Conservation (phyloP, 306 rosid genomes). For the Ammopiptanthus mongolicus region DNA sequence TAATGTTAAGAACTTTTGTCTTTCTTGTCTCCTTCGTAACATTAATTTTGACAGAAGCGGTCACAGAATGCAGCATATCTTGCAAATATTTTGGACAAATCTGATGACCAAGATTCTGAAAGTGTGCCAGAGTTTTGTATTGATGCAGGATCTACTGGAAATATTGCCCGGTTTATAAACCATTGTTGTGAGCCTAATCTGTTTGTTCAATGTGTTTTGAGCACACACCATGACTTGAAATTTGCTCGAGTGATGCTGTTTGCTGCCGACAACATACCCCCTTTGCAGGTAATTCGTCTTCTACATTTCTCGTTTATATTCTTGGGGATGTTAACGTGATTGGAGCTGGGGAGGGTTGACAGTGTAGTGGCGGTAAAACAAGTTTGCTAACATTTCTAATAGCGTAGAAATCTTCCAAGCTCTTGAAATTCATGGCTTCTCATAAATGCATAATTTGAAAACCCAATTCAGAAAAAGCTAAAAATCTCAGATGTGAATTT, state of each 20-base stretch:
- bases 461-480: no score
- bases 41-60: constrained; percentile 53
- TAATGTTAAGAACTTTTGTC: background rate
- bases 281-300: constrained; percentile 66
- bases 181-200: constrained; percentile 95
- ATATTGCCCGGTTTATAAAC: constrained; percentile 83
- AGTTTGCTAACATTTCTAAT: background rate
- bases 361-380: background rate
- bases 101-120: constrained; percentile 56
- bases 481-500: no score
- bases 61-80: constrained; percentile 42
- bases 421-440: no score
- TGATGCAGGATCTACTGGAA: constrained; percentile 86
- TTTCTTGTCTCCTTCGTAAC: background rate
- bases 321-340: background rate
- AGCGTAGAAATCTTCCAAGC: no score
- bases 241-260: constrained; percentile 85
- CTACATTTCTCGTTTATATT: background rate
- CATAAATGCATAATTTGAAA: no score
- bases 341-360: background rate
- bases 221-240: constrained; percentile 72
- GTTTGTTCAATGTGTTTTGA: constrained; percentile 93
- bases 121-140: constrained; percentile 74
- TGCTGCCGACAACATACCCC: constrained; percentile 97
- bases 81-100: constrained; percentile 42